phyloP scores from a whole-genome alignment of 2,329 filamentous ascomycete species.

The Diplodia sapinea region DNA sequence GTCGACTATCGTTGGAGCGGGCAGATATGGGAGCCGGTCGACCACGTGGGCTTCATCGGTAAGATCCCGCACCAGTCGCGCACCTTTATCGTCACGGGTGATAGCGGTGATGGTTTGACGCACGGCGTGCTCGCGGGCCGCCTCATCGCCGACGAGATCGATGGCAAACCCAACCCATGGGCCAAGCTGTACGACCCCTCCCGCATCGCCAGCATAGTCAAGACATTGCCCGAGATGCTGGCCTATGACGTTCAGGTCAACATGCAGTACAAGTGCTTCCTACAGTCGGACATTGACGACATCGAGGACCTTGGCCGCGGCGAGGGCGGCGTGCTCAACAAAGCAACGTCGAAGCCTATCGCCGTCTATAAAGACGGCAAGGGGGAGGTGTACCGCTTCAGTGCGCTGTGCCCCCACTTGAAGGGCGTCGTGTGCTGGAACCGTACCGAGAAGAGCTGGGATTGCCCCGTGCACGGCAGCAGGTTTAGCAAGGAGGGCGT shows the following conservation, averaged over 20 bases:
- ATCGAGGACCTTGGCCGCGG: constrained; percentile 61
- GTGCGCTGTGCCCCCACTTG: constrained; percentile 63
- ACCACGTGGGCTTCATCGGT: constrained; percentile 63
- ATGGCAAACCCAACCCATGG: constrained; percentile 58
- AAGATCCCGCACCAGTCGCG: constrained; percentile 59
- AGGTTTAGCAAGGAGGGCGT: constrained; percentile 53
- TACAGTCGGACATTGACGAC: constrained; percentile 61
- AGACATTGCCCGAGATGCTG: constrained; percentile 55
- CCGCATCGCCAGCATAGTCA: constrained; percentile 53
- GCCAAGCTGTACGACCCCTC: constrained; percentile 58
- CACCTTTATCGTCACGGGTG: constrained; percentile 62
- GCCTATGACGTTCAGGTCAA: constrained; percentile 62
- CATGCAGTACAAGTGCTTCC: constrained; percentile 60
- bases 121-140: constrained; percentile 60
- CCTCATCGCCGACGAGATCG: constrained; percentile 62
- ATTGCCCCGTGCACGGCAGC: constrained; percentile 59
- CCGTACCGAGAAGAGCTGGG: constrained; percentile 58
- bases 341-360: constrained; percentile 50
- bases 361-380: constrained; percentile 64
- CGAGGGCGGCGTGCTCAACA: constrained; percentile 60
- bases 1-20: constrained; percentile 65
- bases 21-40: constrained; percentile 62
- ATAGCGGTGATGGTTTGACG: constrained; percentile 64
- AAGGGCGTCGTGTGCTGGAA: constrained; percentile 65
- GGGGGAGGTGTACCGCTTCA: constrained; percentile 58